phyloP scores from a whole-genome alignment of 2,329 filamentous ascomycete genomes.

The Biscogniauxia marginata region DNA sequence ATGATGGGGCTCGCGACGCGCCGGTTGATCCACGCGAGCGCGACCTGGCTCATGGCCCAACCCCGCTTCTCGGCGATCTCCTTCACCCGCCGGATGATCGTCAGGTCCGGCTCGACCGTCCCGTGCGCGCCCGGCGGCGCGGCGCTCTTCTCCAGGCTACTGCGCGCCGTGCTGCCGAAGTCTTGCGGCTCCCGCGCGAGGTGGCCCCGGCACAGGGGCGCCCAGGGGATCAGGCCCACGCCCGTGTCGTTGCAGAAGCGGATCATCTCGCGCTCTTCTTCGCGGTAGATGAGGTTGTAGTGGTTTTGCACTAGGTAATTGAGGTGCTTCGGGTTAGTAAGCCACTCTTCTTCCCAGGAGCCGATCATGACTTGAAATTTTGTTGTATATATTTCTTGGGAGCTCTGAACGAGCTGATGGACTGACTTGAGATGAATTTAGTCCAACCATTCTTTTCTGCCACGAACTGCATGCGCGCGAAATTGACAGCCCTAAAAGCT shows the following conservation, averaged over 20 bases:
- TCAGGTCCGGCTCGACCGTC: slow-evolving; percentile 37
- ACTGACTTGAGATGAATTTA: slow-evolving; percentile 51
- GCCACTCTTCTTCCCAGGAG: neutral
- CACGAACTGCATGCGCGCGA: slow-evolving; percentile 53
- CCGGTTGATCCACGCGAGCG: slow-evolving; percentile 61
- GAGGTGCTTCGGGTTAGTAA: neutral
- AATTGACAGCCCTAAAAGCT: slow-evolving; percentile 41
- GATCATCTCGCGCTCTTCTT: slow-evolving; percentile 54
- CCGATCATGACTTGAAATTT: too few species aligned
- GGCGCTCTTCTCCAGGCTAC: slow-evolving; percentile 43
- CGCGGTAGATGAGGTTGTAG: slow-evolving; percentile 62
- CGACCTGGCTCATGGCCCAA: slow-evolving; percentile 62
- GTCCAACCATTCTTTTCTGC: slow-evolving; percentile 50
- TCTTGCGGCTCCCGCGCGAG: slow-evolving; percentile 33
- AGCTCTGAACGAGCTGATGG: neutral
- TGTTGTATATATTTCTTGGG: too few species aligned
- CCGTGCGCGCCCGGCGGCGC: slow-evolving; percentile 19
- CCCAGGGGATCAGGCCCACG: slow-evolving; percentile 41
- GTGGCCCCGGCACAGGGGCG: slow-evolving; percentile 38
- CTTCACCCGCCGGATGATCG: slow-evolving; percentile 51
- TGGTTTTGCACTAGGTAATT: slow-evolving; percentile 51
- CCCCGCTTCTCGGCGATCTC: slow-evolving; percentile 57
- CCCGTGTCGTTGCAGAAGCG: slow-evolving; percentile 42
- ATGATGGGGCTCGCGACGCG: slow-evolving; percentile 58
- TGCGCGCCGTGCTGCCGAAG: slow-evolving; percentile 32